Conservation (phyloP, 208 protist species). For the Crithidia brevicula region DNA sequence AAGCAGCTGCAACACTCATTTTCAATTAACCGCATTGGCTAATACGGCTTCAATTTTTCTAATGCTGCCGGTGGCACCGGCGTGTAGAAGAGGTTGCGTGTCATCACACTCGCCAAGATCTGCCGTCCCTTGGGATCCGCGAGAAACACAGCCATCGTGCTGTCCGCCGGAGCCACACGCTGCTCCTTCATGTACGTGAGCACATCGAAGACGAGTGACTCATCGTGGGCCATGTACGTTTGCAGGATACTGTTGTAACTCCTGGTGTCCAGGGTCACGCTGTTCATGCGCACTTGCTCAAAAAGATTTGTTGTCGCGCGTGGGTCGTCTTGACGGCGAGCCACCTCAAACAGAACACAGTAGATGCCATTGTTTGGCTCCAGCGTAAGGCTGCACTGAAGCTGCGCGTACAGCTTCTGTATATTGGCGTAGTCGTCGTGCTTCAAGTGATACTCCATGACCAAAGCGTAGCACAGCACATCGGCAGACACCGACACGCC, state of each 20-base stretch:
- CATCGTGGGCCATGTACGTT: slow-evolving; percentile 55
- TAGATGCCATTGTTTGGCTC: slow-evolving; percentile 69
- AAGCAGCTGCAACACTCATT: background rate
- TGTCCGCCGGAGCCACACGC: slow-evolving; percentile 50
- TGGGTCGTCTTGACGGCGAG: slow-evolving; percentile 32
- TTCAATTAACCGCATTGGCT: background rate
- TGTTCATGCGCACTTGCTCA: slow-evolving; percentile 78
- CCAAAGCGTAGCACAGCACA: slow-evolving; percentile 57
- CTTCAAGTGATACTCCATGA: slow-evolving; percentile 70
- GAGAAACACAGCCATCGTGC: slow-evolving; percentile 81
- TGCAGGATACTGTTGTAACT: slow-evolving; percentile 89
- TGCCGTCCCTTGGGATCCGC: slow-evolving; percentile 51
- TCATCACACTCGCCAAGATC: slow-evolving; percentile 43
- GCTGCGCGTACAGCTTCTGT: slow-evolving; percentile 53
- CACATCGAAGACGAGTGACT: slow-evolving; percentile 73
- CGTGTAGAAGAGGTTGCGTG: slow-evolving; percentile 40
- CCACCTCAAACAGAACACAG: slow-evolving; percentile 69
- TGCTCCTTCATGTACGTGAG: slow-evolving; percentile 83
- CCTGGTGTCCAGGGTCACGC: slow-evolving; percentile 46
- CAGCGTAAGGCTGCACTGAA: slow-evolving; percentile 59
- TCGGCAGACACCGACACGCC: slow-evolving; percentile 20
- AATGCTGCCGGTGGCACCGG: slow-evolving; percentile 9
- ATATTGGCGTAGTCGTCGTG: slow-evolving; percentile 47
- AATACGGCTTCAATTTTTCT: slow-evolving; percentile 8
- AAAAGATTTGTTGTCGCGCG: slow-evolving; percentile 57